Base-by-base conservation (phyloP, 2,329 filamentous ascomycete species). In the Trichophyton verrucosum region DNA sequence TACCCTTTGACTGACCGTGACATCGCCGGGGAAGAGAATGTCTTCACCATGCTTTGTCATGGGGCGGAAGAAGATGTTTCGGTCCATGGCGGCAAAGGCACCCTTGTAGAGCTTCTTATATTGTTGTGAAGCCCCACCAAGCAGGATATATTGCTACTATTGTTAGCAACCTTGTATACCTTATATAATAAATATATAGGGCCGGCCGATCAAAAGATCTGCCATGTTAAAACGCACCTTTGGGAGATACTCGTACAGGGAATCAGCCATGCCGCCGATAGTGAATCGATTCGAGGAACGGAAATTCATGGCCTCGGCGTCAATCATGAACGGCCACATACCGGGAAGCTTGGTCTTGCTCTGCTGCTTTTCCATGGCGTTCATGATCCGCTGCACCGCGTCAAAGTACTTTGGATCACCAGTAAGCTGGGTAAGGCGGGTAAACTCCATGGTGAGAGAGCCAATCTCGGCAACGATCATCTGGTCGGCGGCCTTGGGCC, bases 21-120 rank as follows among this genome's bases (percentile, higher is more conserved):
- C 55, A 66, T 84, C 84, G 24, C 87, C 86, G 0, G 88, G 82
- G 63, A 94, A 84, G 2, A 94, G 79, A n/a, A 94, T 82, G 62
- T 92, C 83, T 59, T 82, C 82, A 59, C 82, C 77, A 36, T 82
- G 81, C 5, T 84, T 80, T 24, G 84, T 81, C 83, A 94, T 87
- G 0, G 91, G 90, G 4, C 86, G 82, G 74, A 84, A 95, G 61
- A 95, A 82, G 9, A 95, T 79, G 71, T 87, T 81, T 65, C 89
- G 80, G 65, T 87, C 87, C 42, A 86, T 82, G 0, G 84, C 84
- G 3, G 86, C 82, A 38, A 86, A 81, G 2, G 84, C 81, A 61
- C 81, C 82, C 61, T 86, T 78, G 70, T 95, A 90, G 73, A 95
- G 81, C 27, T 80, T 81, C 63, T 80, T 78, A 71, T 95, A 95